Evolutionary conservation across 1,139 yeast genomes (phyloP), one percentile per base, ranked within the genome.

Genomic region (Meyerozyma carpophila): DNA sequence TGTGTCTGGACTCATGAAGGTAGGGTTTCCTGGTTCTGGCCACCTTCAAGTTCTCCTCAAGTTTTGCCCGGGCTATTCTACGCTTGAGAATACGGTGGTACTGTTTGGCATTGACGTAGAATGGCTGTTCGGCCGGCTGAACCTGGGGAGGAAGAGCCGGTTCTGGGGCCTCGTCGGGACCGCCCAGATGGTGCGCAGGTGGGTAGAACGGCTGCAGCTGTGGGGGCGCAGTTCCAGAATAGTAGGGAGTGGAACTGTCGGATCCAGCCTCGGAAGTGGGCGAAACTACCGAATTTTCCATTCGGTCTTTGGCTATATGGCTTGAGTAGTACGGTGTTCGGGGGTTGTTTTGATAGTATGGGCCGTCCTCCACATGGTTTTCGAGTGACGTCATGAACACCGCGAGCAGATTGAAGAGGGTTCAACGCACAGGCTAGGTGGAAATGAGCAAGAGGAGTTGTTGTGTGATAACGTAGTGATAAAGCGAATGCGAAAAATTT

Each of bases 81-180:
- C 99, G 77, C 62, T 93, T 93, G 53, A 94, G 69, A 18, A 94
- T 94, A 42, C 99, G 81, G 58, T 93, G 97, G 56, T 93, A 94
- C 59, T 94, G 99, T 62, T 93, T 94, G 9, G 98, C 98, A 62
- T 94, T 94, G 41, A 94, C 98, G 59, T 91, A 93, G 59, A 91
- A 90, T 2, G 98, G 98, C 62, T 91, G 96, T 58, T 91, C 97
- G 1, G 55, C 51, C 5, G 63, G 62, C 29, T 39, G 60, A 16
- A 47, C 53, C n/a, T 36, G 36, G 9, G 25, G 37, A 4, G 34
- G 34, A 5, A 16, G 10, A 20, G 37, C 25, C n/a, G 43, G 13
- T 41, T 43, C 10, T 36, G 41, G 18, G 37, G 44, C 11, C 32
- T 43, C 13, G 41, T 40, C 27, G 39, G 44, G 20, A 31, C 38